Conservation (phyloP, 441 rosid genomes). For the Corymbia calophylla region DNA sequence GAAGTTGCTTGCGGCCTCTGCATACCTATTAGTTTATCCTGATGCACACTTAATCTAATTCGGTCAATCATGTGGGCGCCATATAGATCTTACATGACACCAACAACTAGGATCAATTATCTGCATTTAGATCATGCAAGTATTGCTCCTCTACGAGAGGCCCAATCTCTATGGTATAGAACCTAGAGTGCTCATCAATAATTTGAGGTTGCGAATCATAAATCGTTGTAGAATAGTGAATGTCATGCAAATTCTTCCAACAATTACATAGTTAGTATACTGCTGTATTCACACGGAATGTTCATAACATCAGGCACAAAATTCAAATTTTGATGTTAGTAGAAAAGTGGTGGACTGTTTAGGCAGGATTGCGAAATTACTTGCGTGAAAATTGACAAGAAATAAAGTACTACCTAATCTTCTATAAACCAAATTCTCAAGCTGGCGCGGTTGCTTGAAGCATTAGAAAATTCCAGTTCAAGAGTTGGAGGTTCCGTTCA, state of each 20-base stretch:
- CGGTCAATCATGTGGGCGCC: background rate
- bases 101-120: background rate
- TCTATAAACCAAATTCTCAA: background rate
- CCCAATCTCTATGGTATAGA: background rate
- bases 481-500: background rate
- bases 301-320: background rate
- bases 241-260: background rate
- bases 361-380: background rate
- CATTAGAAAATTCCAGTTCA: background rate
- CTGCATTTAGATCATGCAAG: background rate
- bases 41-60: background rate
- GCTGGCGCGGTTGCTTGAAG: background rate
- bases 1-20: background rate
- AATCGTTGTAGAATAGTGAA: background rate
- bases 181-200: background rate
- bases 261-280: background rate
- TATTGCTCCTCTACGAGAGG: background rate
- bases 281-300: background rate
- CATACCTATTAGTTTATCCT: no score
- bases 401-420: background rate
- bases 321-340: background rate
- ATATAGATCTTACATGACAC: background rate
- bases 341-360: background rate
- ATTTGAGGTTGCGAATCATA: background rate
- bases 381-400: background rate